phyloP scores from a whole-genome alignment of 768 basidiomycete species.

The Tylopilus cervinicoccineus region DNA sequence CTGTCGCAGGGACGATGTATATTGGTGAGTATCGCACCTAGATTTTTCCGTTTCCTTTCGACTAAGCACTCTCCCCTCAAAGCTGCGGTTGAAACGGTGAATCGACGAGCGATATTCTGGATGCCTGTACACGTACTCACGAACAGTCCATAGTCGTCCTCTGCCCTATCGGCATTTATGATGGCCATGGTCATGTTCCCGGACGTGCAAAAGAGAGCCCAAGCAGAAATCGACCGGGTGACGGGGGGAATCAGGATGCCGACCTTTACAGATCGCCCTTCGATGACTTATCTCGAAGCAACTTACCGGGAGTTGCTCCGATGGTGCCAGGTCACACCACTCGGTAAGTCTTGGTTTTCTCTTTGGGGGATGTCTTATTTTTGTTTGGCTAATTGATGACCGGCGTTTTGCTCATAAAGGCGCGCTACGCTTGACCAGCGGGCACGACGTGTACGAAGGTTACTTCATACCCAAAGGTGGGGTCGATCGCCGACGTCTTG shows the following conservation, averaged over 20 bases:
- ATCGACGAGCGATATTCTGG: background rate
- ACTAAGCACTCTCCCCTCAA: too few relatives aligned
- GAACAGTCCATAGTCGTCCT: conserved; percentile 23
- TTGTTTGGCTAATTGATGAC: background rate
- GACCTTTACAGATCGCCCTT: conserved; percentile 16
- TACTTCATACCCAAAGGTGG: too few relatives aligned
- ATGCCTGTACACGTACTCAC: too few relatives aligned
- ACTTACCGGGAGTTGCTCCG: conserved; percentile 18
- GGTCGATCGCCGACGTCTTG: too few relatives aligned
- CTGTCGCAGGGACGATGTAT: conserved; percentile 28
- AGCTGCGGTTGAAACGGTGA: conserved; percentile 23
- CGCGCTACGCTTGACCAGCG: conserved; percentile 24
- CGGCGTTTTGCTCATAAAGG: too few relatives aligned
- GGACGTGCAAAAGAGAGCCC: conserved; percentile 21
- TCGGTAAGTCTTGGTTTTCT: conserved; percentile 14
- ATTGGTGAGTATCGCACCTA: conserved; percentile 17
- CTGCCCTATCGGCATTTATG: conserved; percentile 23
- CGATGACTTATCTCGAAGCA: conserved; percentile 23
- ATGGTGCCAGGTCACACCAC: conserved; percentile 22
- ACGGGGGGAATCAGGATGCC: conserved; percentile 15
- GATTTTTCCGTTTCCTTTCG: too few relatives aligned
- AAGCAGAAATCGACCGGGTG: conserved; percentile 25
- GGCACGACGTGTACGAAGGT: too few relatives aligned
- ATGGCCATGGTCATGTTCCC: conserved; percentile 25
- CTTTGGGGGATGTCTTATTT: too few relatives aligned